Conservation (phyloP, 306 rosid species). For the Oemleria cerasiformis region DNA sequence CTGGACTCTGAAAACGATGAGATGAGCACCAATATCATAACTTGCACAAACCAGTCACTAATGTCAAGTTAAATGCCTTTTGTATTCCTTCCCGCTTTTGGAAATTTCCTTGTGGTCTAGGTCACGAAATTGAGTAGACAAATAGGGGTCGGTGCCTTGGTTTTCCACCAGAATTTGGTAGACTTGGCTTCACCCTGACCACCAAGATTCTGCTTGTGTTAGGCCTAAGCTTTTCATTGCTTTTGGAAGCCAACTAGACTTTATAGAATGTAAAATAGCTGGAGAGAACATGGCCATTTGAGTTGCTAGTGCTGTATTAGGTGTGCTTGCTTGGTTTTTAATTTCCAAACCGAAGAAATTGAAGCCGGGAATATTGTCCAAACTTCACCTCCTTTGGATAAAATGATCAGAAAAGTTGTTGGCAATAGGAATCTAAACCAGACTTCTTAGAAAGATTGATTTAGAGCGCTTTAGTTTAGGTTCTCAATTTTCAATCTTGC, state of each 20-base stretch:
- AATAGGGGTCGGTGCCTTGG: neutral
- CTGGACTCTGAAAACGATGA: no score
- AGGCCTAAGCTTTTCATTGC: neutral
- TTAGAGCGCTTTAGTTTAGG: no score
- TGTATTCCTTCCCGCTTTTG: no score
- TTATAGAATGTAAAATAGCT: neutral
- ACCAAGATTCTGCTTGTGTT: constrained; percentile 5
- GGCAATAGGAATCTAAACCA: constrained; percentile 29
- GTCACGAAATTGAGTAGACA: neutral
- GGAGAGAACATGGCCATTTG: neutral
- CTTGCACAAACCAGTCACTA: no score
- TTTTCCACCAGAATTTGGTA: neutral
- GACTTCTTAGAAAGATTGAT: no score
- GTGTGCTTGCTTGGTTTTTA: neutral
- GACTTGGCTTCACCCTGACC: neutral
- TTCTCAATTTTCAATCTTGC: neutral
- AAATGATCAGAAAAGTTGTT: neutral
- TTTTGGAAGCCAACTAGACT: constrained; percentile 3
- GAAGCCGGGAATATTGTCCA: constrained; percentile 14
- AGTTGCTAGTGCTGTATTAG: neutral
- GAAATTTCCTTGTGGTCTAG: neutral
- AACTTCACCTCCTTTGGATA: constrained; percentile 17
- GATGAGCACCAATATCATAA: no score
- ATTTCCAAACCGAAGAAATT: constrained; percentile 13
- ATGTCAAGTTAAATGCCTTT: neutral